Base-by-base conservation (phyloP, 805 yeast species). In the Kodamaea leandrae region DNA sequence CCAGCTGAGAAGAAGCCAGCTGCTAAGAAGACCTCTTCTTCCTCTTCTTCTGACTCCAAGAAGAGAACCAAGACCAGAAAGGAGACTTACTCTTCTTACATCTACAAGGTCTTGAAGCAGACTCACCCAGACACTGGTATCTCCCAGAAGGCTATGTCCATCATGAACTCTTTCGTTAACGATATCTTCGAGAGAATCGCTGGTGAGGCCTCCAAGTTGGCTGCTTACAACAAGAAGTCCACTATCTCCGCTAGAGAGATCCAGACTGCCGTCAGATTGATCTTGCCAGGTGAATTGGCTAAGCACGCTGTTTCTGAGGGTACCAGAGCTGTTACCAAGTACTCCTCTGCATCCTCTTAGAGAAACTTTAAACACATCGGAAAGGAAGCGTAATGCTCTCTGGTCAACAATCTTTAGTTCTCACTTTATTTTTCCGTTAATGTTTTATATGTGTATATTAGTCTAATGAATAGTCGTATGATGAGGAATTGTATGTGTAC, bases 81-180 rank as follows among this genome's bases (percentile, higher is more conserved):
- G 85, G 97, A 91, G 77, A 88, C 97, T 53, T 91, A 89, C 80
- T 88, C 96, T 53, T 89, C 97, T 50, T 91, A 91, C 77, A 91
- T 91, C 69, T 91, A 90, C 93, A 91, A 91, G 76, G 97, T 90
- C 55, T 84, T 91, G 69, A 90, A 90, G 76, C 97, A 91, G 80
- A 90, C 97, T 50, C 98, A 91, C 76, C 98, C 97, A 72, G 97
- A 91, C 72, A 91, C 98, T 51, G 98, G 97, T 87, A 91, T 91
- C 69, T 90, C 98, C 60, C 96, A 89, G 76, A 86, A 88, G 70
- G 96, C 98, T 53, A 91, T 91, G 96, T 88, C 96, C 54, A 91
- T 91, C 71, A 83, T 91, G 91, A 91, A 91, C 86, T 91, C 97
- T 32, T 91, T 91, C 60, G 97, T 91, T 58, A 90, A 89, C 76